Base-by-base conservation (phyloP, 2,329 filamentous ascomycete species). In the Cercospora beticola region DNA sequence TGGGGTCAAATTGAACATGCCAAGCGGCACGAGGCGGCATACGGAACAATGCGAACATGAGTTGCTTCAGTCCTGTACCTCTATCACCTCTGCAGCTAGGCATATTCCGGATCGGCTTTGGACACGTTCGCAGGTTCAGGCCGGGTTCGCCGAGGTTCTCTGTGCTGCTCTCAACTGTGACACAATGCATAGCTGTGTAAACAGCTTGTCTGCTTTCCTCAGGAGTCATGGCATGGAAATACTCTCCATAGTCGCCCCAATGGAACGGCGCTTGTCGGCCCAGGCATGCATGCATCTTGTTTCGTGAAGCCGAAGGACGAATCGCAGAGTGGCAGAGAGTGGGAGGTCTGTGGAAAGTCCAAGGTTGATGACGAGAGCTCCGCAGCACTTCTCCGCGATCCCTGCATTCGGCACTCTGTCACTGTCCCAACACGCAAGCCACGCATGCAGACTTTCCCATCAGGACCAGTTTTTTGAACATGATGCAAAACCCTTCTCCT, bases 321-420 rank as follows among this genome's bases (percentile, higher is more conserved):
- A 49, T 46, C 7, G 52, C 6, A 14, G 10, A 56, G 26, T 23
- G 21, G 52, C 8, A 14, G 21, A 16, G 21, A 54, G 23, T 8
- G 14, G 23, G n/a, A 52, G n/a, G 9, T 21, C 21, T 57, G 21
- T 28, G 26, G 21, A 33, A 31, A 33, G 56, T 36, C 18, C 56
- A 58, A 58, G 28, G 56, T 33, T 58, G 56, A 58, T 58, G 56
- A 58, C 56, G 56, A 58, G 56, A 33, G 56, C 56, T 58, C 54
- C 54, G 54, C 54, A 31, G 26, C 54, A 10, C 26, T 58, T 58
- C 54, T 33, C 56, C 56, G 18, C 56, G 56, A 58, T 58, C 56
- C 56, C 56, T 58, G 56, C 56, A 58, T 58, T 58, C 28, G 56
- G 28, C 28, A 18, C 28, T 31, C 49, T 54, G 49, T 31, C 56